Evolutionary conservation across 305 asterid species (phyloP).

Genomic region (Fraxinus sp.): DNA sequence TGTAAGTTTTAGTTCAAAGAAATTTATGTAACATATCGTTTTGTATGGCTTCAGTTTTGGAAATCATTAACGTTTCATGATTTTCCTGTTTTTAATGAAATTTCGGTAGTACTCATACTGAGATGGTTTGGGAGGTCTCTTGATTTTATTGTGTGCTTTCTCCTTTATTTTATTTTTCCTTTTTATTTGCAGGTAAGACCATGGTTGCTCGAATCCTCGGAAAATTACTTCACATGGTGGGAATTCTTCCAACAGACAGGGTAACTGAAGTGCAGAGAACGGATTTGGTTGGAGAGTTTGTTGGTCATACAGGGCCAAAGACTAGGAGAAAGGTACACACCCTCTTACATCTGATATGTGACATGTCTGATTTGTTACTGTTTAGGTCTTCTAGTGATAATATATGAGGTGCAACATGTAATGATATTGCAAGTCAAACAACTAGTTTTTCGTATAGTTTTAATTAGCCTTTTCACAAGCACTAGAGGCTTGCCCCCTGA

Average conservation of each 20-base stretch:
- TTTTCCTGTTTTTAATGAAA: constrained; percentile 3
- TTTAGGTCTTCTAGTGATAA: background rate
- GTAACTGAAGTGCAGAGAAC: constrained; percentile 95
- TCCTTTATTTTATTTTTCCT: background rate
- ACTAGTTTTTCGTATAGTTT: background rate
- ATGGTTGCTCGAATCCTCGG: constrained; percentile 90
- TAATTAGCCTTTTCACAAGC: background rate
- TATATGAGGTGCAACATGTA: background rate
- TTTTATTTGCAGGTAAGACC: constrained; percentile 64
- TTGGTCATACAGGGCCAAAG: constrained; percentile 91
- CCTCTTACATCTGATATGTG: background rate
- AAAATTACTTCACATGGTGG: constrained; percentile 82
- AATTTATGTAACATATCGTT: background rate
- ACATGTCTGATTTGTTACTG: background rate
- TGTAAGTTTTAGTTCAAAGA: background rate
- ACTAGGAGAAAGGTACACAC: constrained; percentile 74
- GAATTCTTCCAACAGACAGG: constrained; percentile 73
- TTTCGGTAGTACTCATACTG: background rate
- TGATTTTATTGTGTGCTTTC: background rate
- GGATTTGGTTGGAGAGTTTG: constrained; percentile 86
- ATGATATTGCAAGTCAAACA: background rate
- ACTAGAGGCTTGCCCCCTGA: background rate
- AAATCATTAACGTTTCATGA: background rate
- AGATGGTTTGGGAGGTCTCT: constrained; percentile 14
- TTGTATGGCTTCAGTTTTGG: background rate